Evolutionary conservation across 768 basidiomycete species (phyloP), one percentile per base, ranked within the genome.

Genomic region (Lepiota brunneoincarnata): DNA sequence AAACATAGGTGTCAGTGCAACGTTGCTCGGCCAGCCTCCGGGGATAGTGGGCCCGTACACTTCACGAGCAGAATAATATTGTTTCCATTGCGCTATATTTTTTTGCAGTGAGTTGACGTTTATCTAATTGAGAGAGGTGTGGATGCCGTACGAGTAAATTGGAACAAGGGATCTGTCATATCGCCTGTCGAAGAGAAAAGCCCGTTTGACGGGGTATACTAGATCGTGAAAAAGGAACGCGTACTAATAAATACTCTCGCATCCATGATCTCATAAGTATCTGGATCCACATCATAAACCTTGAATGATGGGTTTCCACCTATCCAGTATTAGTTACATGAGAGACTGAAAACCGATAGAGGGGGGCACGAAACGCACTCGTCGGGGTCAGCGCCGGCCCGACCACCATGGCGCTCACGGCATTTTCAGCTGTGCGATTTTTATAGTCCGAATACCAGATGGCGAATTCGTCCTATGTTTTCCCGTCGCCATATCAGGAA

Each of bases 181-280:
- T 80, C 69, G 41, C 71, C 79, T 81, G 31, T 31, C 11, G 7
- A 9, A 31, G 31, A 31, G 31, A 11, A 14, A 37, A 15, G 24
- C 3, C 12, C 6, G 31, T 6, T 31, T 31, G 7, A 36, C 21
- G 11, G 15, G 17, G 23, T 9, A 20, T 10, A 34, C 10, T 5
- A 20, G 39, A 34, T 10, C 12, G 15, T 34, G 6, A 36, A 6
- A 38, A 51, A 7, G 7, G 15, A 38, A 4, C 14, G 62, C 79
- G 17, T 48, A 83, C 82, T 72, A 42, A 71, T 67, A 61, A 77
- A 81, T 0, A 78, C 78, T 12, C 72, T 70, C 3, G 74, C 68
- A 57, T 87, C 83, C 77, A 86, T 80, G 45, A 87, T 65, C 59
- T 85, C 85, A 58, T 79, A 85, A 6, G 83, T 84, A 56, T 83